phyloP scores from a whole-genome alignment of 1,284 basidiomycete genomes.

The Trichosporon sp. region DNA sequence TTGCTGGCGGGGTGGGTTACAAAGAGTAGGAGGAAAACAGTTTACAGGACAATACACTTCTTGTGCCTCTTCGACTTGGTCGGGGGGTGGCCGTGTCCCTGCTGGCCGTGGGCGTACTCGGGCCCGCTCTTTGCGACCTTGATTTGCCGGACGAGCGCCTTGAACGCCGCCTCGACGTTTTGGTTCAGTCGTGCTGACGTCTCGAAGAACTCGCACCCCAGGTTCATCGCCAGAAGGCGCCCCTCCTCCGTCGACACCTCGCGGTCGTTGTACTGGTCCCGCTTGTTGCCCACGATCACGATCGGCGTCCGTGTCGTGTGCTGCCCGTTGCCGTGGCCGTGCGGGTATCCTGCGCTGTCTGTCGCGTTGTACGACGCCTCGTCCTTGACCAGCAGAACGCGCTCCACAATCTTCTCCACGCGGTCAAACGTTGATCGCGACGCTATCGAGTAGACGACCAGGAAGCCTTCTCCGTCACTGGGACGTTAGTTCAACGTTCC shows the following conservation, averaged over 20 bases:
- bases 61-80: slow-evolving; percentile 46
- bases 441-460: slow-evolving; percentile 97
- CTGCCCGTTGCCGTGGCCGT: not conserved
- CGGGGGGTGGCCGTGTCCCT: slow-evolving; percentile 22
- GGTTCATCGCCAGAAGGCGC: slow-evolving; percentile 74
- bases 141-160: slow-evolving; percentile 83
- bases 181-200: slow-evolving; percentile 93
- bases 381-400: slow-evolving; percentile 90
- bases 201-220: slow-evolving; percentile 94
- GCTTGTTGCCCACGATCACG: slow-evolving; percentile 91
- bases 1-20: not conserved
- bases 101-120: slow-evolving; percentile 15
- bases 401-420: slow-evolving; percentile 90
- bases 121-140: slow-evolving; percentile 50
- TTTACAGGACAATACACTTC: slow-evolving; percentile 56
- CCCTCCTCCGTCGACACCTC: slow-evolving; percentile 90
- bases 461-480: slow-evolving; percentile 97
- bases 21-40: too few relatives aligned
- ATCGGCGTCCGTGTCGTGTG: slow-evolving; percentile 45
- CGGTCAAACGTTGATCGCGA: slow-evolving; percentile 93
- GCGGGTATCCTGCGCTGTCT: slow-evolving; percentile 17
- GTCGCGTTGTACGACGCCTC: slow-evolving; percentile 62
- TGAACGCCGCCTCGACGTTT: slow-evolving; percentile 94
- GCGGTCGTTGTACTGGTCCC: slow-evolving; percentile 73
- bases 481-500: not conserved